Evolutionary conservation across 805 yeast genomes (phyloP), one percentile per base, ranked within the genome.

Genomic region (Wickerhamomyces tratensis): DNA sequence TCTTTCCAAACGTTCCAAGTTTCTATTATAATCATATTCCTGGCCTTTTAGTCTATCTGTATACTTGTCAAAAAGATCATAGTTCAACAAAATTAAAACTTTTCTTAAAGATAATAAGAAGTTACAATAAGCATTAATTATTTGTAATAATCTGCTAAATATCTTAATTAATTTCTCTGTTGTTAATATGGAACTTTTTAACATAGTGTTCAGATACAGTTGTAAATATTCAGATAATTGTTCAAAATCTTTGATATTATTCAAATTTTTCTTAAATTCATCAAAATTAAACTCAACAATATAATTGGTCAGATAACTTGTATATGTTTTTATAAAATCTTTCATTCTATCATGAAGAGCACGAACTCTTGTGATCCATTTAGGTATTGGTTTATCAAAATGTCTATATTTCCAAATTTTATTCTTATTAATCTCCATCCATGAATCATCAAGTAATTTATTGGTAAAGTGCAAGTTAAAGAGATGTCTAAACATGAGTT

Each of bases 401-500:
- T 67, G 66, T 14, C 55, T 56, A 53, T 71, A 71, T 38, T 67
- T 69, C 96, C 96, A 87, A 13, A 77, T 76, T n/a, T 64, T 59
- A 14, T 84, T 76, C 45, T 70, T 71, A 42, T 71, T 72, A 38
- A 83, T 77, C 48, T 82, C 88, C 35, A 70, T 62, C 95, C 96
- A 86, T 1, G 86, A 75, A 14, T 69, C 69, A 43, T 77, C 82
- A 43, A 84, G 65, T 13, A 72, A 62, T 47, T 72, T 72, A 50
- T 77, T 78, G 7, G 84, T 68, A 52, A 76, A 77, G 46, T 79
- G 79, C n/a, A 86, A 55, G 31, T 78, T 70, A 36, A 81, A 59
- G 35, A 84, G 65, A 48, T 85, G 79, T 48, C 96, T 74, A 51
- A 85, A 86, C 39, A 88, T 64, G 33, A 86, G 65, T 57, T 91